Conservation (phyloP, 164 flowering plant genomes). For the Hamamelis virginiana region DNA sequence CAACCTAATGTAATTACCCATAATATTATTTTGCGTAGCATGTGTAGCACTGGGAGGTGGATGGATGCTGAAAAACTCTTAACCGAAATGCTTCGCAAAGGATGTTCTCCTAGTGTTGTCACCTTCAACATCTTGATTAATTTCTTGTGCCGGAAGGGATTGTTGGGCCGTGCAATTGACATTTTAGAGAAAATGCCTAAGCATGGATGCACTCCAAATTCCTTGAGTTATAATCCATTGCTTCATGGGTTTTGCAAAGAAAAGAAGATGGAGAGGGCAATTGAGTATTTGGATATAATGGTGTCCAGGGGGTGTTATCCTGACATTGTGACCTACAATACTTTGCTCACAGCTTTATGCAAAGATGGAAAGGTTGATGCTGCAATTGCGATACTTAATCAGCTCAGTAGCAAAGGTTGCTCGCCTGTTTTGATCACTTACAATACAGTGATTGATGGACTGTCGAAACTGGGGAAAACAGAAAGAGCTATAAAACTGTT, state of each 20-base stretch:
- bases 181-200: constrained; percentile 81
- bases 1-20: constrained; percentile 85
- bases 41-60: constrained; percentile 90
- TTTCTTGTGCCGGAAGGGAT: constrained; percentile 72
- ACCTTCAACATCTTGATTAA: constrained; percentile 87
- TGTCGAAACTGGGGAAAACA: constrained; percentile 67
- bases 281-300: constrained; percentile 78
- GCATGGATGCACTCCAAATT: constrained; percentile 83
- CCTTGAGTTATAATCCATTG: constrained; percentile 82
- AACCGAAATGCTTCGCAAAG: constrained; percentile 71
- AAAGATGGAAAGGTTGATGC: constrained; percentile 80
- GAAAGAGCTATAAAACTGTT: constrained; percentile 58
- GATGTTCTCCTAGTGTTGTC: constrained; percentile 81
- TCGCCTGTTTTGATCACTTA: constrained; percentile 85
- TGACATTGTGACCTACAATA: constrained; percentile 87
- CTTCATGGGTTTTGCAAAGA: constrained; percentile 88
- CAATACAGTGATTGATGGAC: constrained; percentile 88
- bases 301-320: constrained; percentile 83
- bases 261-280: constrained; percentile 85
- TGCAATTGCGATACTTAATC: constrained; percentile 75
- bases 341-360: constrained; percentile 83
- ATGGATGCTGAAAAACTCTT: constrained; percentile 81
- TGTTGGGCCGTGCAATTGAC: constrained; percentile 75
- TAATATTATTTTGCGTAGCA: constrained; percentile 74
- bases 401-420: constrained; percentile 67